Base-by-base conservation (phyloP, 2,329 filamentous ascomycete species). In the Talaromyces atroroseus region DNA sequence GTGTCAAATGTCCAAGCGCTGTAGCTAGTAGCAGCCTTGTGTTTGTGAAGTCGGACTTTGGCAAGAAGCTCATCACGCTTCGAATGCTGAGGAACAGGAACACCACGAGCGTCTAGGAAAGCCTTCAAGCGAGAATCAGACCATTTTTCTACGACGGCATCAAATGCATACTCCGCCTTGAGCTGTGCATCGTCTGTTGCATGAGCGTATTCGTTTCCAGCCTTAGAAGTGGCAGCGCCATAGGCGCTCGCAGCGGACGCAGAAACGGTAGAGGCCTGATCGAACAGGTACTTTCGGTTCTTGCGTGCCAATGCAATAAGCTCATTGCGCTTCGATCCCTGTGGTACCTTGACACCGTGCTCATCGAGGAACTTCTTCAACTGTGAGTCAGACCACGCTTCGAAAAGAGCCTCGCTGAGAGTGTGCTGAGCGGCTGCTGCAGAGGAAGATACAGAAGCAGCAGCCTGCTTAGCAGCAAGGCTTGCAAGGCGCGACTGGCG, bases 331-430 rank as follows among this genome's bases (percentile, higher is more conserved):
- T 88, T 92, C 68, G 89, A 95, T 49, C 92, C 94, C 69, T 97
- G 92, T 10, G 94, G 94, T 51, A 96, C 90, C 78, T 81, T 81
- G 68, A 99, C 88, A 57, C 85, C 84, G 65, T 97, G 94, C 80
- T 92, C 90, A 77, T 97, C 92, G 55, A 85, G 85, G 78, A 94
- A 97, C 61, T 90, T 87, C 81, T 97, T 97, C 70, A 99, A 81
- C 72, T 95, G 79, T 66, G 82, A 86, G 68, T 96, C 92, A 66
- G 88, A 86, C 94, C 94, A 99, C 3, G 89, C 85, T 64, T 95
- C 86, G 67, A 97, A 88, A 53, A 96, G 79, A 65, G 87, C 85
- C 65, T 97, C 90, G 60, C 87, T 90, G 44, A 97, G 76, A 49
- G 84, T 87, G 52, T 86, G 78, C 64, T 91, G 87, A 1, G 89